Evolutionary conservation across 2,329 filamentous ascomycete species (phyloP), one percentile per base, ranked within the genome.

Genomic region (Trichoderma arundinaceum): DNA sequence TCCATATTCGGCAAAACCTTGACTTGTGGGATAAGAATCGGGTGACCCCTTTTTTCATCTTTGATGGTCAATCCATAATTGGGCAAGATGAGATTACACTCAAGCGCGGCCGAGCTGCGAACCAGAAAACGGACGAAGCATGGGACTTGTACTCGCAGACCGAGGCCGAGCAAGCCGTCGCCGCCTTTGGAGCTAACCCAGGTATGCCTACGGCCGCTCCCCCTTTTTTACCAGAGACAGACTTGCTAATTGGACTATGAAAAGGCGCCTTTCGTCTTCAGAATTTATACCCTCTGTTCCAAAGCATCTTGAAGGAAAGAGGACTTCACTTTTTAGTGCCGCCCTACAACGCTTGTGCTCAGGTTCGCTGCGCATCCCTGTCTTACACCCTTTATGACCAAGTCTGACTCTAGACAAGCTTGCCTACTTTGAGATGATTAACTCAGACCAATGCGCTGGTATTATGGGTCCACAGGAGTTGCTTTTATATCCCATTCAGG

Each of bases 101-200:
- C 63, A 84, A 88, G 70, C 86, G 86, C 52, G 87, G 86, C 32
- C 85, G 85, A 56, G 83, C 83, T 35, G 90, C 92, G 70, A 88
- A 90, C 69, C 78, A 85, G 68, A 88, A 89, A 70, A 92, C 92
- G 59, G 86, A 91, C 70, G 82, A 89, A 66, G 95, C 94, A 4
- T 99, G 95, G 94, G 85, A 87, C 3, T 80, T 96, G 53, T 99
- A 99, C 78, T 90, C 93, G 73, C 86, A 89, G 69, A 88, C 92
- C 62, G 84, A 92, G 72, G 92, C 93, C 13, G 87, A 91, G 69
- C 85, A 90, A 70, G 93, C 95, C 15, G 94, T 98, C 7, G 82
- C 86, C 65, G 89, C 90, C n/a, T 98, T 98, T 79, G 93, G 93
- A 68, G 77, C 79, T 54, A 89, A 89, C 74, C 90, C 90, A 71